Conservation (phyloP, 2,329 filamentous ascomycete species). For the Pestalotiopsis sp. region DNA sequence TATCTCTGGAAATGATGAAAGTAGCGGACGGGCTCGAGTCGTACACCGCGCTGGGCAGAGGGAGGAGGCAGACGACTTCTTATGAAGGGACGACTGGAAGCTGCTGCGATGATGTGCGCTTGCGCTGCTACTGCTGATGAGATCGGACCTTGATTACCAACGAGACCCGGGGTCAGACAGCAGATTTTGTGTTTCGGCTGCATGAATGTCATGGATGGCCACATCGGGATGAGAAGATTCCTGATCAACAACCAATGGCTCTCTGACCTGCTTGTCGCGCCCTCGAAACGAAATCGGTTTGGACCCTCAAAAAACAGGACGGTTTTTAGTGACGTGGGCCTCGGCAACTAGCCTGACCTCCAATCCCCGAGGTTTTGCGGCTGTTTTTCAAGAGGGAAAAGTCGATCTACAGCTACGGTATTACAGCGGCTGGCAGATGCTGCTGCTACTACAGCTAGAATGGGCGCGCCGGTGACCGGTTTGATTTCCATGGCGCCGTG, state of each 20-base stretch:
- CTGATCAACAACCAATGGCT: neutral
- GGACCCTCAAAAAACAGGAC: neutral
- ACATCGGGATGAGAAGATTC: neutral
- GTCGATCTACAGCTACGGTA: neutral
- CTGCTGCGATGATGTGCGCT: neutral
- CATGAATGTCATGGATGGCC: neutral
- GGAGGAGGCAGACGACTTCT: neutral
- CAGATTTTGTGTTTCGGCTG: slow-evolving; percentile 3
- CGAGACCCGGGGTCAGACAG: neutral
- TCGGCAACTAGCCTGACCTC: neutral
- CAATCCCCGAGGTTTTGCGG: neutral
- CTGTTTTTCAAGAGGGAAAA: neutral
- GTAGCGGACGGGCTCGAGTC: slow-evolving; percentile 1
- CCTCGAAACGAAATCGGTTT: slow-evolving; percentile 6
- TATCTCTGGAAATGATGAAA: neutral
- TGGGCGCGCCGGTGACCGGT: neutral
- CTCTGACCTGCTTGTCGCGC: neutral
- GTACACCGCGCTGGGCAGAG: neutral
- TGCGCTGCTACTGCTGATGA: neutral
- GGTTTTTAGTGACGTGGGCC: neutral
- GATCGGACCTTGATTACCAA: slow-evolving; percentile 3
- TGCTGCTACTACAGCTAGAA: neutral
- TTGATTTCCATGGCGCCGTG: neutral
- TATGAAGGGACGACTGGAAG: neutral
- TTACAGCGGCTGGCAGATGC: neutral